Base-by-base conservation (phyloP, 2,329 filamentous ascomycete species). In the Epichloe brachyelytri region DNA sequence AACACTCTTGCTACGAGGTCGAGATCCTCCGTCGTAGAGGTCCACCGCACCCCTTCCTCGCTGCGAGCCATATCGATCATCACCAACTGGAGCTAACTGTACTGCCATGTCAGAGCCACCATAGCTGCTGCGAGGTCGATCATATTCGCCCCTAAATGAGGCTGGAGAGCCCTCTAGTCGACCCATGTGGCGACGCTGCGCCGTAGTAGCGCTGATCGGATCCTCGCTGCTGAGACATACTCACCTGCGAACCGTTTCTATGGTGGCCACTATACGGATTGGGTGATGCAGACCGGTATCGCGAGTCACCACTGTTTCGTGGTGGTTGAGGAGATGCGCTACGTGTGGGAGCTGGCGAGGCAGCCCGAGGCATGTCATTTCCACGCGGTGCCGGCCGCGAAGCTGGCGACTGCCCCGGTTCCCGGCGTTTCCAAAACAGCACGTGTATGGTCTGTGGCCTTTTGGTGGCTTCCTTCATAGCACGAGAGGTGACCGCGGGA, bases 391-490 rank as follows among this genome's bases (percentile, higher is more conserved):
- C 69, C 3, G 82, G 76, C 12, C 81, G 76, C 22, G 82, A 75
- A 39, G 69, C 71, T 12, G 68, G 62, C 5, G 71, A 65, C 15
- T 62, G 57, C 40, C 65, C 44, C 59, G 61, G 47, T 58, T 57
- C 20, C 52, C 60, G 10, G 53, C 51, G 11, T 56, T 55, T 33
- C 53, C 53, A 65, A 94, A 72, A 96, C 83, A 61, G 78, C 88
- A 43, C 88, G 80, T 3, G 87, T 88, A 66, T 96, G 86, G 44
- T 83, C 80, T 20, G 86, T 81, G 61, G 91, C 96, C 66, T 89
- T 89, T 94, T 85, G 0, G 89, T 93, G 4, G 90, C 88, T 66
- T 95, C 87, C 63, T 95, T 88, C 94, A 98, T 98, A 46, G 93
- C 88, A 56, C 85, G 87, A 4, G 88, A 86, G 0, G 94, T 98